These are phyloP conservation scores for Colletotrichum graminicola DNA, from an alignment of 2,329 filamentous ascomycete species.

Conservation along the genomic window DNA sequence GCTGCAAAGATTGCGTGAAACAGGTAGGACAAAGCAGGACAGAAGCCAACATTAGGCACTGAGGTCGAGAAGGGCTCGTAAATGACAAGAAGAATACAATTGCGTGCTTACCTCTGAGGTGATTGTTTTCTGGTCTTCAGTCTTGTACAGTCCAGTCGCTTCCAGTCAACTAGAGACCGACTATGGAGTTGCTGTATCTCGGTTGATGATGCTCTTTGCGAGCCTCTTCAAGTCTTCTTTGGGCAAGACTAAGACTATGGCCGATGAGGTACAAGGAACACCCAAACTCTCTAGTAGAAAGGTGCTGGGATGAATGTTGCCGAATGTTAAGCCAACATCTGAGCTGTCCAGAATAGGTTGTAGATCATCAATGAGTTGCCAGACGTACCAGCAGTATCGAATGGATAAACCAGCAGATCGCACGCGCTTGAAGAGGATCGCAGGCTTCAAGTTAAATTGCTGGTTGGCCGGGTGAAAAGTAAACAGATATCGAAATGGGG, in stretches of 20 bases:
- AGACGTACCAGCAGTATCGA: background rate
- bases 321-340: background rate
- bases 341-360: background rate
- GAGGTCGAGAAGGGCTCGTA: background rate
- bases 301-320: conserved; percentile 35
- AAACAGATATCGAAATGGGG: conserved; percentile 18
- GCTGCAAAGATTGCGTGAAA: background rate
- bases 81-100: background rate
- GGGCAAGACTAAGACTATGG: background rate
- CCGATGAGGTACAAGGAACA: conserved; percentile 23
- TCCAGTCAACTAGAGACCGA: background rate
- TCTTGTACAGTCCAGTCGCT: conserved; percentile 3
- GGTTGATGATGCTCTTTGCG: background rate
- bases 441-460: conserved; percentile 12
- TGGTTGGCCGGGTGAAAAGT: conserved; percentile 17
- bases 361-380: background rate
- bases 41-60: background rate
- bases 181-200: background rate
- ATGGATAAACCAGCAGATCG: background rate
- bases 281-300: conserved; percentile 21
- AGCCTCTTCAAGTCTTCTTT: background rate
- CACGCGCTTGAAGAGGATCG: background rate
- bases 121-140: background rate
- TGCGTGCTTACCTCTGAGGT: conserved; percentile 9
- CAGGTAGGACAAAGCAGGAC: background rate